phyloP scores from a whole-genome alignment of 495 filamentous ascomycete species.

The Bryoglossum gracile region DNA sequence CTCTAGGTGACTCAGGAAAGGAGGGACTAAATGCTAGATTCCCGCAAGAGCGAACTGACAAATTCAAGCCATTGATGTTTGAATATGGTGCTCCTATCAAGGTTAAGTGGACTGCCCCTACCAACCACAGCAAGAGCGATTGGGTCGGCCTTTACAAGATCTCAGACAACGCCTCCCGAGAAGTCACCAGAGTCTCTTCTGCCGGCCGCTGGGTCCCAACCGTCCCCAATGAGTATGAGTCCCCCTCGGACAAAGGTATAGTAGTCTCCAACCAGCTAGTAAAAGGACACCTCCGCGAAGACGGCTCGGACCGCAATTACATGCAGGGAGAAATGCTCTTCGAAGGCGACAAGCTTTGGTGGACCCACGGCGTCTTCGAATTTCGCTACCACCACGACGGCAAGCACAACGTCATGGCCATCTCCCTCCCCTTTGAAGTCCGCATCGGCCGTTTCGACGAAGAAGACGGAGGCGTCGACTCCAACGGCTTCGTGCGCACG shows the following conservation, averaged over 20 bases:
- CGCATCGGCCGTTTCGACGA: conserved; percentile 70
- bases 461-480: conserved; percentile 47
- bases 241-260: conserved; percentile 71
- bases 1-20: conserved; percentile 31
- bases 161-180: conserved; percentile 81
- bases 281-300: conserved; percentile 34
- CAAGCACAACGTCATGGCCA: conserved; percentile 92
- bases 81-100: conserved; percentile 88
- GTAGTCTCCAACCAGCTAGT: conserved; percentile 55
- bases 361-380: conserved; percentile 92
- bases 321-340: conserved; percentile 78
- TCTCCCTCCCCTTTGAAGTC: conserved; percentile 89
- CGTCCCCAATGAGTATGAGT: conserved; percentile 67
- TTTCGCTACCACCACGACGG: conserved; percentile 96
- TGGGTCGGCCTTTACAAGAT: conserved; percentile 96
- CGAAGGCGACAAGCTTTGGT: conserved; percentile 90
- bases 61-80: conserved; percentile 66
- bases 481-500: conserved; percentile 40
- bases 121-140: conserved; percentile 85
- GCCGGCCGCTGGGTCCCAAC: conserved; percentile 88
- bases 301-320: conserved; percentile 43
- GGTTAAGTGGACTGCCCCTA: conserved; percentile 86
- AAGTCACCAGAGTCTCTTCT: conserved; percentile 73
- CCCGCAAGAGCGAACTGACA: conserved; percentile 38
- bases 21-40: conserved; percentile 27